These are phyloP conservation scores for Myriosclerotinia duriaeana DNA, from an alignment of 2,329 filamentous ascomycete species.

Conservation along the genomic window DNA sequence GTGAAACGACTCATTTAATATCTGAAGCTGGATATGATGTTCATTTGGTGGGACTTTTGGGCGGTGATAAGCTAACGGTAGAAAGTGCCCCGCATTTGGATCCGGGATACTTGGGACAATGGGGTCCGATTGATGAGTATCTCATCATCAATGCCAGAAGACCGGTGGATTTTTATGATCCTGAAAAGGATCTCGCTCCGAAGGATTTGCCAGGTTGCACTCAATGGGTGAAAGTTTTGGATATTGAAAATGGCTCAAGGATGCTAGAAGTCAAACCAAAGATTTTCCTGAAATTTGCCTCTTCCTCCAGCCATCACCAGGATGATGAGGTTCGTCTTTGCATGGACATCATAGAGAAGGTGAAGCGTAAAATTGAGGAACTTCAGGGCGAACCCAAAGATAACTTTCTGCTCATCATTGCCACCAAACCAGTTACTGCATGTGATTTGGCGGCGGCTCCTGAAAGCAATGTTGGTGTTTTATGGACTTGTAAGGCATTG, in stretches of 20 bases:
- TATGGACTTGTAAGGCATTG: background rate
- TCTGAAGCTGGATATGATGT: background rate
- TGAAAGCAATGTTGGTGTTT: background rate
- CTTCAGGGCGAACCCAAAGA: background rate
- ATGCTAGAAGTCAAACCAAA: too few relatives aligned
- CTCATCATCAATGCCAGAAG: background rate
- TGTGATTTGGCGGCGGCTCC: background rate
- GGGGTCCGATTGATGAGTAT: slow-evolving; percentile 1
- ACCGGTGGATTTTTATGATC: background rate
- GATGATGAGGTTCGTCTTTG: background rate
- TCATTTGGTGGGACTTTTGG: slow-evolving; percentile 6
- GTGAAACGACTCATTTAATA: background rate
- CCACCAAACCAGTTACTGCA: background rate
- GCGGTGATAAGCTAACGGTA: slow-evolving; percentile 2
- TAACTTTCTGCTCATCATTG: background rate
- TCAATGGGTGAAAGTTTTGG: background rate
- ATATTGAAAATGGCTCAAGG: background rate
- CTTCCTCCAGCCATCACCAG: too few relatives aligned
- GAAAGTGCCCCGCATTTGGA: background rate
- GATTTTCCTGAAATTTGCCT: too few relatives aligned
- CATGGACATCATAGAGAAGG: background rate
- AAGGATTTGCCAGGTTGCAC: background rate
- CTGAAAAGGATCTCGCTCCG: background rate
- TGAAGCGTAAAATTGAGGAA: background rate
- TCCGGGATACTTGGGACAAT: background rate